These are phyloP conservation scores for Claviceps capensis DNA, from an alignment of 2,329 filamentous ascomycete species.

Conservation along the genomic window DNA sequence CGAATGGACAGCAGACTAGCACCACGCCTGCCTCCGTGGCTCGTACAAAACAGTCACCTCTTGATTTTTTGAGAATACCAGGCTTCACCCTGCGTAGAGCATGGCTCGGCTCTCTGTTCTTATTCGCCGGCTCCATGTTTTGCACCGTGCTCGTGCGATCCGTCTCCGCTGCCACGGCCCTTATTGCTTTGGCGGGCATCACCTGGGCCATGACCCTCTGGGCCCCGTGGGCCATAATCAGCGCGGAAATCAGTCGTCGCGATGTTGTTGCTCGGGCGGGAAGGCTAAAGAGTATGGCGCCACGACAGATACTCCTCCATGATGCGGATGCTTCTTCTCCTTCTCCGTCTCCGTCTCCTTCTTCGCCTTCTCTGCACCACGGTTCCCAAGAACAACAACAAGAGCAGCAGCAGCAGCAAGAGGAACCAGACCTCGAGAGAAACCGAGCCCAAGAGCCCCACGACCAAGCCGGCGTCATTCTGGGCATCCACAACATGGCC, in stretches of 20 bases:
- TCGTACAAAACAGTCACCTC: constrained; percentile 25
- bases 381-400: background rate
- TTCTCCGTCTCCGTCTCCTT: background rate
- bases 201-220: constrained; percentile 89
- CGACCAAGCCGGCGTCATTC: constrained; percentile 76
- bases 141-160: constrained; percentile 66
- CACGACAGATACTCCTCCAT: constrained; percentile 2
- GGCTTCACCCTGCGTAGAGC: constrained; percentile 76
- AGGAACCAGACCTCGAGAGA: constrained; percentile 12
- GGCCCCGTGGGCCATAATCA: constrained; percentile 93
- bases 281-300: constrained; percentile 13
- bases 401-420: background rate
- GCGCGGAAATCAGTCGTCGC: constrained; percentile 75
- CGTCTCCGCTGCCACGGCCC: constrained; percentile 56
- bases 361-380: background rate
- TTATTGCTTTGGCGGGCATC: constrained; percentile 73
- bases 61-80: constrained; percentile 58
- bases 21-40: no score
- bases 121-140: constrained; percentile 73
- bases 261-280: constrained; percentile 43
- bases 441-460: constrained; percentile 42
- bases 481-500: constrained; percentile 92
- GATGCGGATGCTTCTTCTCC: background rate
- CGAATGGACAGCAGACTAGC: background rate
- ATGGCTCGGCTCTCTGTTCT: constrained; percentile 75